Evolutionary conservation across 2,329 filamentous ascomycete genomes (phyloP).

Genomic region (Colletotrichum noveboracense): DNA sequence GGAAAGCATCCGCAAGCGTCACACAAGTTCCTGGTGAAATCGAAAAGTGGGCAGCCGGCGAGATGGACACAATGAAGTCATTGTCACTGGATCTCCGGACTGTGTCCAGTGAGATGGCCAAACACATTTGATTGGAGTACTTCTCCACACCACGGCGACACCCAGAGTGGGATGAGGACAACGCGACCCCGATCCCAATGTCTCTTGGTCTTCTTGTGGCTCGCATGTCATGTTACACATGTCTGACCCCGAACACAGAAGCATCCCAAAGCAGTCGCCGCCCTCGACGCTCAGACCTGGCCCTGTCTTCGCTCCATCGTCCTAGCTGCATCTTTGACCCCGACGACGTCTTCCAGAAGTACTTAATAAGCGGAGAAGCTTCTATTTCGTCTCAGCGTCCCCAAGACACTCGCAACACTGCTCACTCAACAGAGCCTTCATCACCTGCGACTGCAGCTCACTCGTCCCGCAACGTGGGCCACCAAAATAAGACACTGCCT

Average conservation of each 20-base stretch:
- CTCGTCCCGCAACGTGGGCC: neutral
- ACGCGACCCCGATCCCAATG: neutral
- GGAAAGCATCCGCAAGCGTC: neutral
- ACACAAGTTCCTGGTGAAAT: neutral
- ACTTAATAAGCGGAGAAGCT: constrained; percentile 17
- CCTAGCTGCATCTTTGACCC: neutral
- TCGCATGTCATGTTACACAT: neutral
- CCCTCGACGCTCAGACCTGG: neutral
- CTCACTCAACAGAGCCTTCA: neutral
- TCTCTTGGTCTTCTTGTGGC: neutral
- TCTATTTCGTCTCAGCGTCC: neutral
- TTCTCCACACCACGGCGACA: neutral
- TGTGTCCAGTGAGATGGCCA: neutral
- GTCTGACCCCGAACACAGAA: neutral
- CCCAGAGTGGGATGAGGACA: neutral
- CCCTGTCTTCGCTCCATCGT: neutral
- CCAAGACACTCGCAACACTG: neutral
- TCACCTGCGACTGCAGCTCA: neutral
- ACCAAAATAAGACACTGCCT: neutral
- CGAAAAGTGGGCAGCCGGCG: neutral
- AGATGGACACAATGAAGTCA: neutral
- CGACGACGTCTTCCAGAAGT: neutral
- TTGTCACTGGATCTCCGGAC: neutral
- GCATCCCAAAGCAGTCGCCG: neutral
- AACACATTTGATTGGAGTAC: neutral